These are phyloP conservation scores for Phoenix roebelenii DNA, from an alignment of 176 grass and related monocot species.

Conservation along the genomic window DNA sequence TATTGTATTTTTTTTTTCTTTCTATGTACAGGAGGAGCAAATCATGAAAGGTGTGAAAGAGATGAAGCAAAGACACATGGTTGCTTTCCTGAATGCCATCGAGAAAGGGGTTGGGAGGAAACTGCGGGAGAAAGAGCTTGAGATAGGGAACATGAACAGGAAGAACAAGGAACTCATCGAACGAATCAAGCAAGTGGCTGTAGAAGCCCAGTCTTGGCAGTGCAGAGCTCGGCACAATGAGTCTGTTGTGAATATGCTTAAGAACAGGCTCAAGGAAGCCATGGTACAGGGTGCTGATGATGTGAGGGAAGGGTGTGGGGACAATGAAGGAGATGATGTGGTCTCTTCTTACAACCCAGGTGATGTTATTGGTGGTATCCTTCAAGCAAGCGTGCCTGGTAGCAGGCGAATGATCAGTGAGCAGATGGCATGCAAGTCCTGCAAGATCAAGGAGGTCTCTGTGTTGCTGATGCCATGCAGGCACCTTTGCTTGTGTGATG, in stretches of 20 bases:
- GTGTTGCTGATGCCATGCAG: conserved; percentile 57
- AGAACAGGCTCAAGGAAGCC: conserved; percentile 33
- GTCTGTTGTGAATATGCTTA: conserved; percentile 27
- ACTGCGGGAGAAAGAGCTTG: conserved; percentile 42
- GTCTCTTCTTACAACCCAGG: conserved; percentile 18
- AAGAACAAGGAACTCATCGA: conserved; percentile 40
- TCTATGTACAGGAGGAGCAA: conserved; percentile 20
- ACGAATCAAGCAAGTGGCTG: conserved; percentile 35
- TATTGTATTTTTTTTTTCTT: too few species aligned
- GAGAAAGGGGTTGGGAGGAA: conserved; percentile 38
- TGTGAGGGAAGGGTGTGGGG: conserved; percentile 34
- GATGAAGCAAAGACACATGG: conserved; percentile 27
- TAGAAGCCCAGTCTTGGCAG: conserved; percentile 49
- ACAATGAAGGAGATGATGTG: conserved; percentile 27
- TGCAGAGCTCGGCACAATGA: conserved; percentile 30
- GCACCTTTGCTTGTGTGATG: conserved; percentile 44
- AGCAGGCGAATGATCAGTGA: not conserved
- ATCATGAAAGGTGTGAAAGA: conserved; percentile 34
- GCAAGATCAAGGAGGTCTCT: conserved; percentile 13
- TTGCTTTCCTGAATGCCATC: conserved; percentile 23
- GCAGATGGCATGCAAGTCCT: conserved; percentile 25
- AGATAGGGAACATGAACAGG: conserved; percentile 37
- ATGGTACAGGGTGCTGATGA: conserved; percentile 30
- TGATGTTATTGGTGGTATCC: conserved; percentile 2
- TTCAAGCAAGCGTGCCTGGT: conserved; percentile 12